Evolutionary conservation across 495 filamentous ascomycete species (phyloP).

Genomic region (Penicillium ucsense): DNA sequence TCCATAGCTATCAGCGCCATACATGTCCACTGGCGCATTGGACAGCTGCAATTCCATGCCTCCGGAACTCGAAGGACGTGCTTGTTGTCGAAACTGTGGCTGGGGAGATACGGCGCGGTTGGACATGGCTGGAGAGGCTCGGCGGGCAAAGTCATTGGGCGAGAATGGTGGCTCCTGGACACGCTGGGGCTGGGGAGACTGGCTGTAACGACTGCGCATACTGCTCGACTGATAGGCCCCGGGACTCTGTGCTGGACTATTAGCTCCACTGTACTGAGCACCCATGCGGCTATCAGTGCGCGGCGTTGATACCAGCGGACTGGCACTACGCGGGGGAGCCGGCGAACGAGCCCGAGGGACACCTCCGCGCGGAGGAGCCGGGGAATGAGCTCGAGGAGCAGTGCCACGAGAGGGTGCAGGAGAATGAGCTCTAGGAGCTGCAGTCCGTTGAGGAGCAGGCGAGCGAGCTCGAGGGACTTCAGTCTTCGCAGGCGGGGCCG

Average conservation of each 20-base stretch:
- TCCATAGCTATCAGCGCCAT: conserved; percentile 42
- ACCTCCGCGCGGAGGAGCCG: no score
- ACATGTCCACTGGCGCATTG: conserved; percentile 36
- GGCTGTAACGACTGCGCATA: conserved; percentile 29
- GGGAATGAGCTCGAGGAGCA: no score
- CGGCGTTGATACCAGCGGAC: conserved; percentile 33
- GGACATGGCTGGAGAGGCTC: conserved; percentile 38
- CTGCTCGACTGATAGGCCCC: conserved; percentile 32
- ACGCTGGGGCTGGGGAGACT: conserved; percentile 41
- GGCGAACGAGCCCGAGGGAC: neutral
- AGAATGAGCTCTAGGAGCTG: no score
- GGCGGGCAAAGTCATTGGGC: conserved; percentile 38
- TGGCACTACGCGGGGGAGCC: conserved; percentile 45
- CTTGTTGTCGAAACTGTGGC: conserved; percentile 47
- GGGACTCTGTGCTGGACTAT: conserved; percentile 27
- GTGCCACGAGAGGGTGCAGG: no score
- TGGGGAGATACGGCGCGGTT: conserved; percentile 48
- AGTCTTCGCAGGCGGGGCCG: conserved; percentile 16
- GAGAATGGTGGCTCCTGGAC: conserved; percentile 47
- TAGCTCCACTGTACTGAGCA: conserved; percentile 20
- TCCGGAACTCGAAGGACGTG: conserved; percentile 55
- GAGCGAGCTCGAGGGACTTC: conserved; percentile 26
- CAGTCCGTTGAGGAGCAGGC: no score
- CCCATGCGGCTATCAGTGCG: conserved; percentile 31
- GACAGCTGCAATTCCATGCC: conserved; percentile 81